Percentiles rank a stretch among this genome's conserved stretches.
Evolutionary conservation across 2,329 filamentous ascomycete genomes (phyloP).

Genomic region (Ophiostoma ulmi): DNA sequence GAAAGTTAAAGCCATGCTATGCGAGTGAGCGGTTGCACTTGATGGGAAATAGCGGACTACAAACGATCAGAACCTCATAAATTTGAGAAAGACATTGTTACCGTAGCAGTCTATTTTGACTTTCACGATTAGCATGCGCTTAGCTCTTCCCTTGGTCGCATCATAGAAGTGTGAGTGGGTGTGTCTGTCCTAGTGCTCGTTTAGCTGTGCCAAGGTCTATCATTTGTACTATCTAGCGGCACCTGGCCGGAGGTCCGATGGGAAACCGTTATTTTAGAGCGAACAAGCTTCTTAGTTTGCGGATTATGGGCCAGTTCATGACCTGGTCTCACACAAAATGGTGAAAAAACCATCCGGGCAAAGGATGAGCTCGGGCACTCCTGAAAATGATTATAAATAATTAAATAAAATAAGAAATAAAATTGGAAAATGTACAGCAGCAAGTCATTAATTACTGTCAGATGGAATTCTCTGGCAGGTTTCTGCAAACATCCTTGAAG

Average conservation of each 20-base stretch:
- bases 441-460: neutral
- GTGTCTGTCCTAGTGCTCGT: neutral
- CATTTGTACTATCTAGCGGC: neutral
- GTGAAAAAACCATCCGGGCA: neutral
- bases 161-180: neutral
- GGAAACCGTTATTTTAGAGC: conserved; percentile 10
- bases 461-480: neutral
- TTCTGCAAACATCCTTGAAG: neutral
- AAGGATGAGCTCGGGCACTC: neutral
- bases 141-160: neutral
- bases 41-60: neutral
- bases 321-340: neutral
- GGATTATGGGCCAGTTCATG: neutral
- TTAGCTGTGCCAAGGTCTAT: neutral
- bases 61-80: neutral
- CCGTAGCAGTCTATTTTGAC: neutral
- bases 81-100: neutral
- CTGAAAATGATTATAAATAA: neutral
- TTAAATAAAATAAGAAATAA: neutral
- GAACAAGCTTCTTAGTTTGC: neutral
- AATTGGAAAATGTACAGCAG: neutral
- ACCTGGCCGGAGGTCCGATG: conserved; percentile 7
- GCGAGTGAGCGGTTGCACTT: neutral
- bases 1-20: neutral
- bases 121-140: neutral